Evolutionary conservation across 2,329 filamentous ascomycete species (phyloP).

Genomic region (Penicillium brevicompactum): DNA sequence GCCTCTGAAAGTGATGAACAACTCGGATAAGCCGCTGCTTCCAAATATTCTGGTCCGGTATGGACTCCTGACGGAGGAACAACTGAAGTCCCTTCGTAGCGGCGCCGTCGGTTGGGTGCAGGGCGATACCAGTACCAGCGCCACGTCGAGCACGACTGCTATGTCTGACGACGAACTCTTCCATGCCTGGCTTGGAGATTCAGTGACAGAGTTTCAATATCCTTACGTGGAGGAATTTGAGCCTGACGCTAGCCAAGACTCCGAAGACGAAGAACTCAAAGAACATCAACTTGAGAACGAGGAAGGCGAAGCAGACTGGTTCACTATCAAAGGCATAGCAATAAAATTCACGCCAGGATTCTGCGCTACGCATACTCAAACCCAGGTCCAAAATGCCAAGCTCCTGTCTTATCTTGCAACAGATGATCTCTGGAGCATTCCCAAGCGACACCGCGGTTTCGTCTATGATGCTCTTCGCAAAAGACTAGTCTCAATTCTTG

Average conservation of each 20-base stretch:
- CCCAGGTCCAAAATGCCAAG: conserved; percentile 31
- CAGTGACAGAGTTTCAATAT: conserved; percentile 49
- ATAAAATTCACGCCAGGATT: conserved; percentile 48
- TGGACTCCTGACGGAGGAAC: conserved; percentile 63
- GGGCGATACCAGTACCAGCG: conserved; percentile 7
- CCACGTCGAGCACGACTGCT: too few relatives aligned
- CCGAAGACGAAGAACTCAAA: conserved; percentile 61
- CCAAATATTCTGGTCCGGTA: conserved; percentile 57
- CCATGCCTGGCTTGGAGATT: conserved; percentile 60
- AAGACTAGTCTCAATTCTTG: conserved; percentile 53
- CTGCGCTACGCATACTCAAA: conserved; percentile 21
- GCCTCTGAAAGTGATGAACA: conserved; percentile 42
- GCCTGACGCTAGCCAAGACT: conserved; percentile 52
- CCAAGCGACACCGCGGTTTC: conserved; percentile 56
- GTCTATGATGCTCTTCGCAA: conserved; percentile 69
- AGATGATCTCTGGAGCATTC: conserved; percentile 65
- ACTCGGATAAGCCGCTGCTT: conserved; percentile 7
- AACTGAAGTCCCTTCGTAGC: conserved; percentile 62
- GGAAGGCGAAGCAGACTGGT: conserved; percentile 56
- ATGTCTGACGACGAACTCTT: conserved; percentile 40
- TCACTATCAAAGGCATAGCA: conserved; percentile 53
- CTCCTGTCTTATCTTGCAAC: conserved; percentile 37
- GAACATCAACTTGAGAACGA: conserved; percentile 62
- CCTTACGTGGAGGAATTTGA: conserved; percentile 40
- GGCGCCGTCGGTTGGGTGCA: conserved; percentile 50